These are phyloP conservation scores for Coriolopsis trogii DNA, from an alignment of 1,284 basidiomycete genomes.

Conservation along the genomic window DNA sequence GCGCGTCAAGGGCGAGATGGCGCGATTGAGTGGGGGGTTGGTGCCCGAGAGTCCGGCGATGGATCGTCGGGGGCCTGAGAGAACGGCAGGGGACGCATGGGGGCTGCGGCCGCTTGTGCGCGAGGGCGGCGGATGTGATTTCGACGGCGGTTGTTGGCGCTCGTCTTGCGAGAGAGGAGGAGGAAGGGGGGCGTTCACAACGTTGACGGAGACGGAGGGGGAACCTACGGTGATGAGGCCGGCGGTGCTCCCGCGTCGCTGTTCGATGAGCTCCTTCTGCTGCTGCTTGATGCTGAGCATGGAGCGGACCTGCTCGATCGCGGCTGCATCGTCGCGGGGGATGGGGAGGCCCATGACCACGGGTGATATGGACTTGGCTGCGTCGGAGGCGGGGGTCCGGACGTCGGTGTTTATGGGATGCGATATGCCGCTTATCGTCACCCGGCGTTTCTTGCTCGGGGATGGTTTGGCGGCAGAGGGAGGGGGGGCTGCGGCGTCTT, in stretches of 20 bases:
- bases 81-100: conserved; percentile 26
- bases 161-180: conserved; percentile 20
- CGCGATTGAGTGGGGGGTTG: conserved; percentile 18
- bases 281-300: conserved; percentile 67
- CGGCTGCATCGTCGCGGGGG: conserved; percentile 57
- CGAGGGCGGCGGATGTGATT: conserved; percentile 15
- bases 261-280: conserved; percentile 70
- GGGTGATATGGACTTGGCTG: conserved; percentile 63
- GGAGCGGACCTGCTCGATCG: conserved; percentile 64
- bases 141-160: conserved; percentile 20
- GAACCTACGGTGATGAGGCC: conserved; percentile 35
- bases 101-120: conserved; percentile 40
- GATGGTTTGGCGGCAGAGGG: conserved; percentile 47
- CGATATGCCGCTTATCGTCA: conserved; percentile 64
- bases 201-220: conserved; percentile 31
- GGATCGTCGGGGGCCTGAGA: conserved; percentile 23
- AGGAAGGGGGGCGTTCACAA: conserved; percentile 26
- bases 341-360: conserved; percentile 65
- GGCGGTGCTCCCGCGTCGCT: conserved; percentile 60
- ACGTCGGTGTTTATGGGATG: conserved; percentile 58
- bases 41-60: conserved; percentile 29
- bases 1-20: conserved; percentile 26
- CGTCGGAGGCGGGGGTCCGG: conserved; percentile 38
- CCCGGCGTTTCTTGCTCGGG: conserved; percentile 72
- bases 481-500: conserved; percentile 15